Base-by-base conservation (phyloP, 331 rosid species). In the Saraca asoca region DNA sequence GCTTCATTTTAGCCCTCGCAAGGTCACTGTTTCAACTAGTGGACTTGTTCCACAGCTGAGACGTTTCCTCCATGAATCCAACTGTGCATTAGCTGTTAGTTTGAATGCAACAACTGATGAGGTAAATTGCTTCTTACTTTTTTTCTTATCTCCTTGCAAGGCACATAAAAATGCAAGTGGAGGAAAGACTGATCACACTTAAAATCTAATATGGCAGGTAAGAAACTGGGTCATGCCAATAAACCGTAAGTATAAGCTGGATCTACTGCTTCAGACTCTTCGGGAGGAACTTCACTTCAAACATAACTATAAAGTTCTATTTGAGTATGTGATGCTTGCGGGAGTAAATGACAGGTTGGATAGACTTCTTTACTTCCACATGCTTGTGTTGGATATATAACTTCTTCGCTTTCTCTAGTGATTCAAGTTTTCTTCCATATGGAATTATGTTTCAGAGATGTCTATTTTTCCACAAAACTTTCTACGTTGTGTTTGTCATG, bases 151-250 rank as follows among this genome's bases (percentile, higher is more conserved):
- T 0, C 53, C 48, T 70, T 38, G 46, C 65, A 48, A 10, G 64
- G 31, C 67, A 46, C 38, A 57, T 62, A 51, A 53, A 24, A 37
- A 59, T 5, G 62, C 33, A 33, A 42, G 50, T 4, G 19, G 75
- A 70, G 13, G 49, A 35, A 59, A 12, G 62, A 53, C 42, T 67
- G 39, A 58, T 68, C 63, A 29, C 43, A 41, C 68, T 77, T 55
- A 7, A 46, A 53, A n/a, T 62, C 64, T 64, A 71, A 66, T 59
- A 34, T 81, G 63, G 66, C 85, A 92, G 94, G 91, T 92, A 31
- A 89, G 98, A 78, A 92, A 85, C 82, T 87, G 98, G 96, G 89
- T 89, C 64, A 92, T 92, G 96, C 98, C 95, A 64, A 89, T 92
- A 52, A 92, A 92, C 85, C 80, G 94, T 34, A 92, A 92, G 58